These are phyloP conservation scores for Tardiomyces digboiensis DNA, from an alignment of 1,139 yeast genomes.

Conservation along the genomic window DNA sequence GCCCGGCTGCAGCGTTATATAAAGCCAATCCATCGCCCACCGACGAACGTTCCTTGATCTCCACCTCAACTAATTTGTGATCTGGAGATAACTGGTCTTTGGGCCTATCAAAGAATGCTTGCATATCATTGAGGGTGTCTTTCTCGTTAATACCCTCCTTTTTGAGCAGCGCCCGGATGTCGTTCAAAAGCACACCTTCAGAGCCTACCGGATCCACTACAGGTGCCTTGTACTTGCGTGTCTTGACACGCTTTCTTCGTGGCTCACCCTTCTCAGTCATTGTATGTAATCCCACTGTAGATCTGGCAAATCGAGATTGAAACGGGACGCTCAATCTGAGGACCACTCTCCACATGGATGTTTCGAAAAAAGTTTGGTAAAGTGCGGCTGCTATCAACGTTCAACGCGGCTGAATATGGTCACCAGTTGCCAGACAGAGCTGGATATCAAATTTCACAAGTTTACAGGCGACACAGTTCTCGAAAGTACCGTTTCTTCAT, in stretches of 20 bases:
- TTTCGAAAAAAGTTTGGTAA: not conserved
- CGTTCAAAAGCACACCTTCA: conserved; percentile 67
- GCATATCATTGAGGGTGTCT: conserved; percentile 54
- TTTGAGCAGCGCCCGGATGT: conserved; percentile 52
- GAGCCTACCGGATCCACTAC: conserved; percentile 71
- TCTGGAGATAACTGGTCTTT: conserved; percentile 45
- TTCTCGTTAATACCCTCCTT: conserved; percentile 36
- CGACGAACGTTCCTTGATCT: conserved; percentile 50
- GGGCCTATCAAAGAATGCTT: conserved; percentile 50
- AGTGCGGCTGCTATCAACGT: not conserved
- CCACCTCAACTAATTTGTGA: conserved; percentile 47
- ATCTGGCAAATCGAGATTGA: too few relatives aligned
- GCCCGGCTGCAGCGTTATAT: conserved; percentile 12
- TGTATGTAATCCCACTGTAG: too few relatives aligned
- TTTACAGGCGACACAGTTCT: too few relatives aligned
- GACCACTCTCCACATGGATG: not conserved
- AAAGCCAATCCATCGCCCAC: conserved; percentile 48
- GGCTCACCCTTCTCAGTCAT: too few relatives aligned
- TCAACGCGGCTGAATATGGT: too few relatives aligned
- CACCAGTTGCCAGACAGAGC: too few relatives aligned
- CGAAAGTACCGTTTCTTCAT: too few relatives aligned
- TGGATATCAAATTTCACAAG: too few relatives aligned
- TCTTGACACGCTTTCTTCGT: not conserved
- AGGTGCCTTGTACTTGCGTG: conserved; percentile 47
- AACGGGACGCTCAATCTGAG: too few relatives aligned